phyloP scores from a whole-genome alignment of 1,284 basidiomycete species.

The Moniliella sp. region DNA sequence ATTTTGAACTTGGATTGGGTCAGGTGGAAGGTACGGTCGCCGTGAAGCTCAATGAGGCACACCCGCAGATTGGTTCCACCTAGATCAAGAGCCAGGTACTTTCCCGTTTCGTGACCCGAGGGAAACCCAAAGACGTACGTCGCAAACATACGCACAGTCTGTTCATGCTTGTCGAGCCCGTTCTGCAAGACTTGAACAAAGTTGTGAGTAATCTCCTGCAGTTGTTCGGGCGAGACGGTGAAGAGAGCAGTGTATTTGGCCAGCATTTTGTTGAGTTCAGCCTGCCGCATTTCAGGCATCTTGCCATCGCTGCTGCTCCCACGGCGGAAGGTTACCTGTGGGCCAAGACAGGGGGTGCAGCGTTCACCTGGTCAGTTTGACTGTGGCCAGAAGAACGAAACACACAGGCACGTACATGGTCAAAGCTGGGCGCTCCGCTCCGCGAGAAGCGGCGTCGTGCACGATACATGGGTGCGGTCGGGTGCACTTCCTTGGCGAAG shows the following conservation, averaged over 20 bases:
- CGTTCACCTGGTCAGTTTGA: too few species aligned
- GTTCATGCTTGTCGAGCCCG: constrained; percentile 59
- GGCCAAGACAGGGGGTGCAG: too few species aligned
- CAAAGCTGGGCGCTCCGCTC: too few species aligned
- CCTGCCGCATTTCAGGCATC: too few species aligned
- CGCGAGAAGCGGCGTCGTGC: too few species aligned
- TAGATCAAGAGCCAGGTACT: constrained; percentile 79
- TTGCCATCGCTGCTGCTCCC: too few species aligned
- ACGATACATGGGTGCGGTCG: too few species aligned
- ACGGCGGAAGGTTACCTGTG: too few species aligned
- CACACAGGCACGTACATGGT: too few species aligned
- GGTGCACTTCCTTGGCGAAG: too few species aligned
- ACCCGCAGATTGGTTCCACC: constrained; percentile 86
- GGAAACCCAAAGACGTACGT: constrained; percentile 96
- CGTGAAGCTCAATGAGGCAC: constrained; percentile 76
- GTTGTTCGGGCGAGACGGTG: constrained; percentile 19
- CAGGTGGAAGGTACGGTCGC: constrained; percentile 84
- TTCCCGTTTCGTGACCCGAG: constrained; percentile 63
- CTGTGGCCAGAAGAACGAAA: too few species aligned
- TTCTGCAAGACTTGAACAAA: constrained; percentile 76
- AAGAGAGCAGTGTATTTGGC: constrained; percentile 21
- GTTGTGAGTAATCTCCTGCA: constrained; percentile 55
- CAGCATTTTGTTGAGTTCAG: constrained; percentile 14
- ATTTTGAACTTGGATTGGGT: constrained; percentile 92
- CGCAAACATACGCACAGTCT: constrained; percentile 84